Evolutionary conservation across 2,329 filamentous ascomycete genomes (phyloP).

Genomic region (Monosporascus cannonballus): DNA sequence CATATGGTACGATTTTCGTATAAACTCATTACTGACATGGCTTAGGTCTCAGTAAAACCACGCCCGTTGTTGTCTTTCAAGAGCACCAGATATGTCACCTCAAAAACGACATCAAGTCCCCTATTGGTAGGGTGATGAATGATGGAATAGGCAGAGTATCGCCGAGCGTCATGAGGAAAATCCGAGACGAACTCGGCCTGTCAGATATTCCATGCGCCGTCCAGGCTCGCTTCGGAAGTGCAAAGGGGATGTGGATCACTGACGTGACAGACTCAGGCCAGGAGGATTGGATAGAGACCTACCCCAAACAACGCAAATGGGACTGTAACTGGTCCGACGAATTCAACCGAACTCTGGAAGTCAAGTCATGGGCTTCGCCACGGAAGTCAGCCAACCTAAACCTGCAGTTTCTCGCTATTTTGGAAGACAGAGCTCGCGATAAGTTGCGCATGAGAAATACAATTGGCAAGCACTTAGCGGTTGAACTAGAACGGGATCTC

Average conservation of each 20-base stretch:
- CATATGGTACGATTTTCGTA: background rate
- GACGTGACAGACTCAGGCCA: slow-evolving; percentile 38
- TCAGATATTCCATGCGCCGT: slow-evolving; percentile 50
- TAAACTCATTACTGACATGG: background rate
- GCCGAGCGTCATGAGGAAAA: slow-evolving; percentile 41
- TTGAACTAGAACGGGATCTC: slow-evolving; percentile 44
- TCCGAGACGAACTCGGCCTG: slow-evolving; percentile 43
- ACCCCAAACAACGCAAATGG: slow-evolving; percentile 62
- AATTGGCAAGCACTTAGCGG: slow-evolving; percentile 40
- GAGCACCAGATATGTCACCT: slow-evolving; percentile 33
- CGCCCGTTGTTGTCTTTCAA: slow-evolving; percentile 35
- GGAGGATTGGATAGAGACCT: slow-evolving; percentile 56
- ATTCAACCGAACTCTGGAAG: slow-evolving; percentile 47
- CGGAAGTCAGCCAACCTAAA: slow-evolving; percentile 50
- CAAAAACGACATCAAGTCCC: slow-evolving; percentile 28
- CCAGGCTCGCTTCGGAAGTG: slow-evolving; percentile 61
- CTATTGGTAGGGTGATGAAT: slow-evolving; percentile 43
- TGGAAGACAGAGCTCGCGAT: slow-evolving; percentile 49
- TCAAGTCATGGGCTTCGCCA: slow-evolving; percentile 39
- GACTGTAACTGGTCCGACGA: slow-evolving; percentile 34
- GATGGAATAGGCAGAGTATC: slow-evolving; percentile 61
- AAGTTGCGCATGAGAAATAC: slow-evolving; percentile 32
- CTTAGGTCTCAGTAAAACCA: slow-evolving; percentile 41
- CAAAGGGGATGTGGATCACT: slow-evolving; percentile 67
- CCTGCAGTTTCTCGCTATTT: slow-evolving; percentile 57